phyloP scores from a whole-genome alignment of 2,329 filamentous ascomycete genomes.

The Zasmidium angulare region DNA sequence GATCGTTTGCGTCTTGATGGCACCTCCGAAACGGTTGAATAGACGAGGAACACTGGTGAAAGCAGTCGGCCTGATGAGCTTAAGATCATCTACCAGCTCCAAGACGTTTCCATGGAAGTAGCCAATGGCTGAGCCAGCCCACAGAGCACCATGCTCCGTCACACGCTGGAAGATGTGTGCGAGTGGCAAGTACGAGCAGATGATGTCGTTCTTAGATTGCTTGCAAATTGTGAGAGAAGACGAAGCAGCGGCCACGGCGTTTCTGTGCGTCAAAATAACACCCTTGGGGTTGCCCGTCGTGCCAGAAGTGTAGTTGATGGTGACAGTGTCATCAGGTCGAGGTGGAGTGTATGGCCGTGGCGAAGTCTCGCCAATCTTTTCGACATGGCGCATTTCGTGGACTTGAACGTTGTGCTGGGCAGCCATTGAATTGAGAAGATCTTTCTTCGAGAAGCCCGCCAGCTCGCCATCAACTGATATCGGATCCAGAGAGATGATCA shows the following conservation, averaged over 20 bases:
- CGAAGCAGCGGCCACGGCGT: slow-evolving; percentile 72
- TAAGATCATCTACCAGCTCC: slow-evolving; percentile 86
- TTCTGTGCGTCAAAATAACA: slow-evolving; percentile 77
- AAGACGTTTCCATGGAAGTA: slow-evolving; percentile 93
- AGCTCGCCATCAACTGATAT: slow-evolving; percentile 73
- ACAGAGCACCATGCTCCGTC: slow-evolving; percentile 72
- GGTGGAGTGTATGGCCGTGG: slow-evolving; percentile 72
- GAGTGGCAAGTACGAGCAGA: slow-evolving; percentile 85
- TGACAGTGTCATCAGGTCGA: slow-evolving; percentile 72
- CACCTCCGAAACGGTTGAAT: slow-evolving; percentile 85
- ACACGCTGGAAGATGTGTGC: slow-evolving; percentile 93
- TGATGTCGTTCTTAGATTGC: slow-evolving; percentile 60
- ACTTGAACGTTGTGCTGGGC: slow-evolving; percentile 72
- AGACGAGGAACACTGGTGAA: slow-evolving; percentile 89
- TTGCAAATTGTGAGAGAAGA: slow-evolving; percentile 56
- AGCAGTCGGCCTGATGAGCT: slow-evolving; percentile 75
- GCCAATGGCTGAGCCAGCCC: slow-evolving; percentile 72
- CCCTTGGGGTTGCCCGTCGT: slow-evolving; percentile 83
- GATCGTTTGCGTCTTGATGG: slow-evolving; percentile 75
- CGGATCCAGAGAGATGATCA: slow-evolving; percentile 84
- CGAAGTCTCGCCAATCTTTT: slow-evolving; percentile 71
- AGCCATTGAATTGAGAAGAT: slow-evolving; percentile 74
- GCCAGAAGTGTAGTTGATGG: slow-evolving; percentile 88
- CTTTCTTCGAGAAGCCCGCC: slow-evolving; percentile 73
- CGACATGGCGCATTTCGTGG: slow-evolving; percentile 76